Evolutionary conservation across 2,329 filamentous ascomycete genomes (phyloP), one percentile per base, ranked within the genome.

Genomic region (Cytospora schulzeri): DNA sequence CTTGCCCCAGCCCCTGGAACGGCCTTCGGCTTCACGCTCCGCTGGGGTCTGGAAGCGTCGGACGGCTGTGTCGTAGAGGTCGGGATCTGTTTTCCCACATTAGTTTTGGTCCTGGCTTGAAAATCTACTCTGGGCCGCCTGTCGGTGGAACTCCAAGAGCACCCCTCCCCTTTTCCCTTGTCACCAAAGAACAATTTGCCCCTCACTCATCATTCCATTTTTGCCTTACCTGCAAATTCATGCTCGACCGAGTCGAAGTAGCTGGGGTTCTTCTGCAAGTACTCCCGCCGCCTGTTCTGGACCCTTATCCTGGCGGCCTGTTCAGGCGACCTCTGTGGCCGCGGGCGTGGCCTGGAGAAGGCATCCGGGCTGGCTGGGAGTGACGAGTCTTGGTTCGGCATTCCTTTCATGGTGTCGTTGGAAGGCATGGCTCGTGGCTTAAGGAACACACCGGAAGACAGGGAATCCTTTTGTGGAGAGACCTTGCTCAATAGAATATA

Each of bases 41-140:
- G 83, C 80, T 3, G 88, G 78, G 1, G 88, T 88, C 69, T 93
- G 91, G 74, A 93, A 93, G 59, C 86, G 87, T 60, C 91, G 87
- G 66, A 97, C 85, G 28, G 96, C 82, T 60, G 86, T 85, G 75
- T 96, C 91, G 79, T 96, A 96, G 35, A 96, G 84, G 11, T 94
- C 79, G 1, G 92, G 92, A 76, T 95, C 91, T 84, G 64, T 14
- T 3, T 11, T 0, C 1, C 3, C 14, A 8, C 2, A 28, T 62
- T 28, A 65, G 54, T 15, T 6, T n/a, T n/a, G n/a, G n/a, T n/a
- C n/a, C n/a, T n/a, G n/a, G n/a, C n/a, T n/a, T n/a, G n/a, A n/a
- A n/a, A n/a, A n/a, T n/a, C 29, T 33, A 33, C 31, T 11, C 31
- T 11, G 31, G 31, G 31, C 31, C 31, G 8, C 8, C 2, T 33